Conservation (phyloP, 2,329 filamentous ascomycete genomes). For the Westerdykella ornata region DNA sequence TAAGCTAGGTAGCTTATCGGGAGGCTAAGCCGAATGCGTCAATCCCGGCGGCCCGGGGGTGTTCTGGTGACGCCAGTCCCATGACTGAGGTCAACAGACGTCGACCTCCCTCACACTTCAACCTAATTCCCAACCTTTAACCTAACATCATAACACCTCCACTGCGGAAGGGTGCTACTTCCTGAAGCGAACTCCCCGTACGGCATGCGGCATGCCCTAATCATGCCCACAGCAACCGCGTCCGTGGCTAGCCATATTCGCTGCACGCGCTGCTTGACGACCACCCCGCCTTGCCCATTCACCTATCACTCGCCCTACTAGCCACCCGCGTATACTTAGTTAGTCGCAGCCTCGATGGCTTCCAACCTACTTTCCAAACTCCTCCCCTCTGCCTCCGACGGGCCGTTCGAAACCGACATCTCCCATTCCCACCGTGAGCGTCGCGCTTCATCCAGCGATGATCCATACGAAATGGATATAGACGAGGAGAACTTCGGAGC, state of each 20-base stretch:
- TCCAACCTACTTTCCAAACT: slow-evolving; percentile 50
- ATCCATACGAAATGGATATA: slow-evolving; percentile 43
- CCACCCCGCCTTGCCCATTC: no score
- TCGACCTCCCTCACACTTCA: slow-evolving; percentile 6
- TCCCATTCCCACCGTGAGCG: slow-evolving; percentile 16
- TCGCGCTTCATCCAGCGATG: slow-evolving; percentile 29
- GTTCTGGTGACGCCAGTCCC: background rate
- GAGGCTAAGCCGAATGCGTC: no score
- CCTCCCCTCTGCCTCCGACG: slow-evolving; percentile 44
- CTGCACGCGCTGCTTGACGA: no score
- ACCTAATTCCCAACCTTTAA: background rate
- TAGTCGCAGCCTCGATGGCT: slow-evolving; percentile 34
- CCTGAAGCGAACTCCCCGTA: background rate
- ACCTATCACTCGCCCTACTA: no score
- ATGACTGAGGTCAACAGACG: background rate
- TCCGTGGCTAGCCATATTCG: no score
- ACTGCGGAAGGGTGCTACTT: no score
- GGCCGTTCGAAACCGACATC: slow-evolving; percentile 41
- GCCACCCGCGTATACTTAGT: no score
- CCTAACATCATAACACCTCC: no score
- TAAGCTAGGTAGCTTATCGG: background rate
- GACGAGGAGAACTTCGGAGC: slow-evolving; percentile 47
- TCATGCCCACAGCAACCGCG: no score
- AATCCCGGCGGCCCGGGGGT: background rate
- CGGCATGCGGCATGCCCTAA: no score